Evolutionary conservation across 441 rosid species (phyloP).

Genomic region (Aleurites moluccanus): DNA sequence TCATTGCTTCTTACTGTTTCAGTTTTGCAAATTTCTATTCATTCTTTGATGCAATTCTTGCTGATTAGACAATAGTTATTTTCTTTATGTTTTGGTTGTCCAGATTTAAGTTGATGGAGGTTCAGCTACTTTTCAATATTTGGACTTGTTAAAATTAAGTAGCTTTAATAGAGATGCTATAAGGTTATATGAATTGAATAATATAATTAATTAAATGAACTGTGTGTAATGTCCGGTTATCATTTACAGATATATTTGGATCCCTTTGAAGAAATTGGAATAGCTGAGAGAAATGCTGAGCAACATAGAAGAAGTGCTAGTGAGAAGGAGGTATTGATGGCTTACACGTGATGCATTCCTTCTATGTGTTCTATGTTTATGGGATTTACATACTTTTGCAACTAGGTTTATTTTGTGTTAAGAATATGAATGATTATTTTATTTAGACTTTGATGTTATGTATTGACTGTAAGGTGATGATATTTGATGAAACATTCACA

Average conservation of each 20-base stretch:
- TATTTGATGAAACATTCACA: constrained; percentile 1
- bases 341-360: not conserved
- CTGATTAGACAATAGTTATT: not conserved
- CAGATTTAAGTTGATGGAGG: not conserved
- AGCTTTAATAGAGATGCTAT: not conserved
- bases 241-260: constrained; percentile 62
- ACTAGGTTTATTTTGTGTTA: not conserved
- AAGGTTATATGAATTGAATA: not conserved
- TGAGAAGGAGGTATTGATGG: constrained; percentile 71
- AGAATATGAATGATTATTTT: not conserved
- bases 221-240: constrained; percentile 17
- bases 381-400: not conserved
- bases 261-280: constrained; percentile 85
- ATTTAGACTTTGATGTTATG: not conserved
- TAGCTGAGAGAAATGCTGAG: constrained; percentile 70
- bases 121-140: not conserved
- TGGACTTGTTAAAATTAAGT: not conserved
- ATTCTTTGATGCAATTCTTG: not conserved
- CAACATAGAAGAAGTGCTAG: constrained; percentile 87
- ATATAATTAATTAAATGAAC: constrained; percentile 7
- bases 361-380: not conserved
- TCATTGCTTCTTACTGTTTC: not conserved
- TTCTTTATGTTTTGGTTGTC: not conserved
- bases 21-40: not conserved
- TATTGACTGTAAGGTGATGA: too few relatives aligned